Conservation (phyloP, 1,284 basidiomycete genomes). For the Gastroboletus turbinatus region DNA sequence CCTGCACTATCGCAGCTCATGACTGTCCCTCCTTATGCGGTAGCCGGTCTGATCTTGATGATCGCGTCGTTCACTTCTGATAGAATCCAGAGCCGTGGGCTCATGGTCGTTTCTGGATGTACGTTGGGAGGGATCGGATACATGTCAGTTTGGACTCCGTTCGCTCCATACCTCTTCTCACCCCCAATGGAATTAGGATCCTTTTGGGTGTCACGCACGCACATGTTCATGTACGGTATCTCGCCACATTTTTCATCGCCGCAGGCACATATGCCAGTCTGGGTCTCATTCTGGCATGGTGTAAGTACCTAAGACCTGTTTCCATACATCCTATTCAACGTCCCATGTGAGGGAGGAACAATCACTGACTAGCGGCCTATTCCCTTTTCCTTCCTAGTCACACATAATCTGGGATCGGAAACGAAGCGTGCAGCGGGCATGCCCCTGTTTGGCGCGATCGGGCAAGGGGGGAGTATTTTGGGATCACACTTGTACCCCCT, state of each 20-base stretch:
- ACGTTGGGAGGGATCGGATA: slow-evolving; percentile 63
- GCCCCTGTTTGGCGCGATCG: slow-evolving; percentile 74
- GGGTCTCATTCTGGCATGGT: slow-evolving; percentile 70
- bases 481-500: slow-evolving; percentile 71
- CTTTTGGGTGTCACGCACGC: slow-evolving; percentile 32
- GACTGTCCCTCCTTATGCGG: slow-evolving; percentile 82
- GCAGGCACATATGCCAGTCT: slow-evolving; percentile 69
- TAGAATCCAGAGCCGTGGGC: slow-evolving; percentile 67
- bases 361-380: not conserved
- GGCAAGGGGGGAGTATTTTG: slow-evolving; percentile 69
- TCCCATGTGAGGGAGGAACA: not conserved
- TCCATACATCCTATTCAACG: not conserved
- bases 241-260: slow-evolving; percentile 69
- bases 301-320: slow-evolving; percentile 40
- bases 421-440: slow-evolving; percentile 75
- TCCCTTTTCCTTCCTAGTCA: slow-evolving; percentile 39
- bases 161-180: not conserved
- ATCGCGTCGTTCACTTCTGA: slow-evolving; percentile 69
- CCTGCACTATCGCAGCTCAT: slow-evolving; percentile 61
- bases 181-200: slow-evolving; percentile 15
- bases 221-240: slow-evolving; percentile 55
- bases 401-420: slow-evolving; percentile 76
- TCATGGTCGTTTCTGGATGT: slow-evolving; percentile 51
- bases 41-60: slow-evolving; percentile 68
- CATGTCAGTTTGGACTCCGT: slow-evolving; percentile 22